Conservation (phyloP, 2,329 filamentous ascomycete genomes). For the Mariannaea sp. region DNA sequence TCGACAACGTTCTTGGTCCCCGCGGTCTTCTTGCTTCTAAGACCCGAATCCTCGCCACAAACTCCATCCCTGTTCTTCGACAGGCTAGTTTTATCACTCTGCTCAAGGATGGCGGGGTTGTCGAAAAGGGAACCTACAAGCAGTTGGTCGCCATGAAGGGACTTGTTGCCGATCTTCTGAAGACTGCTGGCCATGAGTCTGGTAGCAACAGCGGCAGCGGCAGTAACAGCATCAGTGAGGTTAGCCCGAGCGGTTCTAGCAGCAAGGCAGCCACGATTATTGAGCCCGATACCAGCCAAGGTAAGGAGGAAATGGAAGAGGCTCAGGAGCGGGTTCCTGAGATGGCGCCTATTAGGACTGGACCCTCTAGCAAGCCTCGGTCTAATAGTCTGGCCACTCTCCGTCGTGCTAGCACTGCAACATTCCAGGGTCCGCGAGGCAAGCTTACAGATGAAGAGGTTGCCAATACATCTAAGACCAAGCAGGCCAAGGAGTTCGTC, state of each 20-base stretch:
- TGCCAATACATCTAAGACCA: conserved; percentile 71
- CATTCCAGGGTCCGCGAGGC: conserved; percentile 83
- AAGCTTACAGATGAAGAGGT: conserved; percentile 86
- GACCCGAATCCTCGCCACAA: conserved; percentile 91
- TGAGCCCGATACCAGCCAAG: conserved; percentile 55
- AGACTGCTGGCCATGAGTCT: conserved; percentile 68
- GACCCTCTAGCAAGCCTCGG: conserved; percentile 58
- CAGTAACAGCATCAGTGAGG: conserved; percentile 43
- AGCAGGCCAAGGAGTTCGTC: conserved; percentile 82
- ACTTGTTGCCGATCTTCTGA: conserved; percentile 82
- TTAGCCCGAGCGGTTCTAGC: conserved; percentile 50
- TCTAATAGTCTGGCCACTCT: conserved; percentile 78
- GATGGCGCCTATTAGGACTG: conserved; percentile 73
- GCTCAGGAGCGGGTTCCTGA: conserved; percentile 78
- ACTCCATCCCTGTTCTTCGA: conserved; percentile 87
- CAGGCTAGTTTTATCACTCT: conserved; percentile 90
- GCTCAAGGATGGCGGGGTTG: conserved; percentile 78
- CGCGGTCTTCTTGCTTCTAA: conserved; percentile 83
- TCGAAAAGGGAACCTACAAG: conserved; percentile 87
- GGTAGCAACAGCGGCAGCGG: conserved; percentile 48
- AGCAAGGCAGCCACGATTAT: conserved; percentile 64
- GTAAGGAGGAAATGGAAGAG: conserved; percentile 73
- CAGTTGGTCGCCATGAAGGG: conserved; percentile 95
- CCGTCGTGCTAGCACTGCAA: conserved; percentile 88
- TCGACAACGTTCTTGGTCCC: conserved; percentile 88